Percentiles rank a stretch among this genome's conserved stretches.
Conservation (phyloP, 2,329 filamentous ascomycete species). For the Diaporthe ilicicola region DNA sequence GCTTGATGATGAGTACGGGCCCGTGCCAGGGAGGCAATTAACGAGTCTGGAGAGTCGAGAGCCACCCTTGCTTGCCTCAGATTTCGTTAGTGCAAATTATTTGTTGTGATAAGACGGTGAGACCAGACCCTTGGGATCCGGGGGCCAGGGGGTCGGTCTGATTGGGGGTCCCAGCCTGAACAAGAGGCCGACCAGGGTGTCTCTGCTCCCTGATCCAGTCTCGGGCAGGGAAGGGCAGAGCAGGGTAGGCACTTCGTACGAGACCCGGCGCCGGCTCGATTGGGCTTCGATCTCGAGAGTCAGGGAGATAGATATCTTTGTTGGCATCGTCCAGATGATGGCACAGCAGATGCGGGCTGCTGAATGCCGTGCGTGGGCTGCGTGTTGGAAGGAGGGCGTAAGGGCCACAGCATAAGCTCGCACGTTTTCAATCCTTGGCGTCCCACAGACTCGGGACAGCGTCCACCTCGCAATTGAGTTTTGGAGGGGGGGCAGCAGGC, state of each 20-base stretch:
- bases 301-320: background rate
- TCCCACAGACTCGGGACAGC: slow-evolving; percentile 19
- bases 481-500: background rate
- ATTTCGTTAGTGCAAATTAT: background rate
- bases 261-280: slow-evolving; percentile 19
- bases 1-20: background rate
- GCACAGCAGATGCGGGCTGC: slow-evolving; percentile 7
- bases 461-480: slow-evolving; percentile 18
- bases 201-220: background rate
- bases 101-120: slow-evolving; percentile 5
- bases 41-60: background rate
- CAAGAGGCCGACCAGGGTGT: background rate
- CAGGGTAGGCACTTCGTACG: background rate
- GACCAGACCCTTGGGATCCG: background rate
- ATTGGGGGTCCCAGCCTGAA: slow-evolving; percentile 1
- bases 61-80: slow-evolving; percentile 8
- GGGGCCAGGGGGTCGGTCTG: background rate
- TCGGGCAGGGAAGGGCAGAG: background rate
- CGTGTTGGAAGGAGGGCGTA: background rate
- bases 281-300: background rate
- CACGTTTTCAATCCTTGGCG: slow-evolving; percentile 19
- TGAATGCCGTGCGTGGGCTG: slow-evolving; percentile 14
- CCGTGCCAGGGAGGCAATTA: background rate
- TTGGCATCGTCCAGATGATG: background rate
- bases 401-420: slow-evolving; percentile 14